Evolutionary conservation across 108 stramenopile species (phyloP).

Genomic region (Pseudonitzschia multistriata): DNA sequence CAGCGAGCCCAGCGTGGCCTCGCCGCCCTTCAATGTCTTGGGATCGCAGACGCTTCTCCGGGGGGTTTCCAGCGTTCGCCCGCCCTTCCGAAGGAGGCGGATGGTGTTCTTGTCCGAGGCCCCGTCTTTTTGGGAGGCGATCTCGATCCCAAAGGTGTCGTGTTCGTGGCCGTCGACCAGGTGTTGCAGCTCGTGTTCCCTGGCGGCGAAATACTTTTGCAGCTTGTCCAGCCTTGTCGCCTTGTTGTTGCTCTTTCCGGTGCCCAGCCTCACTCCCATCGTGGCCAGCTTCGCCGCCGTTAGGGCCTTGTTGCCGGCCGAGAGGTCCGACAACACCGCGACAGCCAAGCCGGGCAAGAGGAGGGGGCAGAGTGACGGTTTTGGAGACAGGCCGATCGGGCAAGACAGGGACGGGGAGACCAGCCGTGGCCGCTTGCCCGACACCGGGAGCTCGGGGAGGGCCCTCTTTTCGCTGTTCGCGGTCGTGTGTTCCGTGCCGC

Average conservation of each 20-base stretch:
- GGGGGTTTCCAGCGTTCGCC: neutral
- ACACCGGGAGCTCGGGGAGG: too few relatives aligned
- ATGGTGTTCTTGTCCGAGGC: neutral
- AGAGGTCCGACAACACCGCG: neutral
- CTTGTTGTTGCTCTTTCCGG: neutral
- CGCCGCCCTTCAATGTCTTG: neutral
- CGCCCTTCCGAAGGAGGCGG: neutral
- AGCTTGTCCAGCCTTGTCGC: neutral
- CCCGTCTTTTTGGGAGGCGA: neutral
- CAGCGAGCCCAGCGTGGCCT: neutral
- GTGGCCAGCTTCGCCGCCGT: neutral
- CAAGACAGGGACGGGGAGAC: too few relatives aligned
- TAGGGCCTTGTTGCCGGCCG: neutral
- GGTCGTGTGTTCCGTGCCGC: too few relatives aligned
- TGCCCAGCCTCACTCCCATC: neutral
- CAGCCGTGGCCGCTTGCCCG: too few relatives aligned
- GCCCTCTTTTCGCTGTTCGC: too few relatives aligned
- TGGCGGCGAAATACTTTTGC: neutral
- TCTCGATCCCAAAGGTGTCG: conserved; percentile 2
- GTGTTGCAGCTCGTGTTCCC: neutral
- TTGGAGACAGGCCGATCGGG: too few relatives aligned
- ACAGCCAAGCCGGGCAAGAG: too few relatives aligned
- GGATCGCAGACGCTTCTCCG: neutral
- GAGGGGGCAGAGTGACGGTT: too few relatives aligned
- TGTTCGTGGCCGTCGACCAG: neutral